These are phyloP conservation scores for Miamiensis avidus DNA, from an alignment of 169 alveolate genomes.

Conservation along the genomic window DNA sequence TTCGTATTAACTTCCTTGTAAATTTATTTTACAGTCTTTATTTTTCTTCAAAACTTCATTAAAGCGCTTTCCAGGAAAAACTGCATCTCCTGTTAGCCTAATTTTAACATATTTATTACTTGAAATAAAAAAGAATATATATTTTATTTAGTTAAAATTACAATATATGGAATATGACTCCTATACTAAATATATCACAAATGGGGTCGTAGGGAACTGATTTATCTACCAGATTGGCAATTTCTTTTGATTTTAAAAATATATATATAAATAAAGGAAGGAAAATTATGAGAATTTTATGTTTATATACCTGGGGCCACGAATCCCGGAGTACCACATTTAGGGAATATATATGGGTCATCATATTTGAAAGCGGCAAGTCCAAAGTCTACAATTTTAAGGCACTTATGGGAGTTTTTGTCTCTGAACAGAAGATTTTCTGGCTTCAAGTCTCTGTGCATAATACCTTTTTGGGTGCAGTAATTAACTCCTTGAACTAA, in stretches of 20 bases:
- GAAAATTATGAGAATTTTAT: too few species aligned
- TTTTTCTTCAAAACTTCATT: slow-evolving; percentile 69
- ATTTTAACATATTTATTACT: not conserved
- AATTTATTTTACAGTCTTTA: slow-evolving; percentile 61
- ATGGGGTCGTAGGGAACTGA: slow-evolving; percentile 37
- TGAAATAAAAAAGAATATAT: not conserved
- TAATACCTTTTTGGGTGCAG: slow-evolving; percentile 3
- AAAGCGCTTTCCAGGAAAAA: slow-evolving; percentile 72
- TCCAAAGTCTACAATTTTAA: slow-evolving; percentile 41
- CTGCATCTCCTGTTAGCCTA: slow-evolving; percentile 59
- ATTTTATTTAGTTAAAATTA: slow-evolving; percentile 4
- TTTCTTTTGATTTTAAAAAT: not conserved
- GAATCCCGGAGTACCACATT: slow-evolving; percentile 45
- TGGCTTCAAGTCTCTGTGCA: slow-evolving; percentile 43
- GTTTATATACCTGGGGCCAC: slow-evolving; percentile 44
- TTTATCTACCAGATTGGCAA: slow-evolving; percentile 29
- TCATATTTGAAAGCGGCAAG: slow-evolving; percentile 18
- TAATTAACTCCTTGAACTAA: slow-evolving; percentile 17
- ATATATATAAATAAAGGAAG: not conserved
- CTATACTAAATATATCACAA: slow-evolving; percentile 62
- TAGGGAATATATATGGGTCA: slow-evolving; percentile 12
- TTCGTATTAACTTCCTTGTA: slow-evolving; percentile 63
- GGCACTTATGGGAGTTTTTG: not conserved
- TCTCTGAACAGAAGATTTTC: slow-evolving; percentile 27
- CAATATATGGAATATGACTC: slow-evolving; percentile 62